Conservation (phyloP, 1,284 basidiomycete genomes). For the Inonotus hispidus region DNA sequence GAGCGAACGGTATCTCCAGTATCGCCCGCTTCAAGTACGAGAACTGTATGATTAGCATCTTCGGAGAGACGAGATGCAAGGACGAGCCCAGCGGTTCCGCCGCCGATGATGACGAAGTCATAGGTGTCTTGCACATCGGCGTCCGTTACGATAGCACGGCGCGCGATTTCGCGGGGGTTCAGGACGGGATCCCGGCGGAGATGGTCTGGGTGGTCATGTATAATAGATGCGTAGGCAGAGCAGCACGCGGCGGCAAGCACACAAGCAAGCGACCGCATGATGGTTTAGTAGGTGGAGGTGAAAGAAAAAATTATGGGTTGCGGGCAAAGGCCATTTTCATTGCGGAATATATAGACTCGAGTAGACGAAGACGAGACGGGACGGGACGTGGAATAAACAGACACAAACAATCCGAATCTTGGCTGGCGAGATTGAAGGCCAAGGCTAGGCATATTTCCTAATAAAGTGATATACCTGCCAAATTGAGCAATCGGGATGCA, state of each 20-base stretch:
- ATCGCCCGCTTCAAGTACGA: slow-evolving; percentile 69
- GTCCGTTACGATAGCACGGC: slow-evolving; percentile 37
- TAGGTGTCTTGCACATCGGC: slow-evolving; percentile 38
- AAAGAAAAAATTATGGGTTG: background rate
- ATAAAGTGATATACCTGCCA: background rate
- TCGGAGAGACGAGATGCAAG: slow-evolving; percentile 70
- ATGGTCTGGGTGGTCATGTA: slow-evolving; percentile 24
- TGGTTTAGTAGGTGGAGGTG: background rate
- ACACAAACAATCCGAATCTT: too few relatives aligned
- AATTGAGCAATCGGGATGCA: background rate
- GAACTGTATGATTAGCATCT: slow-evolving; percentile 59
- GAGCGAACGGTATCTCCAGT: slow-evolving; percentile 45
- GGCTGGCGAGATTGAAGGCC: background rate
- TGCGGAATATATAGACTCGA: background rate
- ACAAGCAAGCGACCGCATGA: slow-evolving; percentile 16
- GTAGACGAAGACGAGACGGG: too few relatives aligned
- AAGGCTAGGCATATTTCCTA: background rate
- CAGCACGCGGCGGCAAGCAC: slow-evolving; percentile 26
- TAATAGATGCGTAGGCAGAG: slow-evolving; percentile 21
- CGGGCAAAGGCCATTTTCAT: background rate
- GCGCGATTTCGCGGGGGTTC: slow-evolving; percentile 21
- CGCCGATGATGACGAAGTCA: slow-evolving; percentile 57
- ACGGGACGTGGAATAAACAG: too few relatives aligned
- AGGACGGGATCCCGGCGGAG: slow-evolving; percentile 22
- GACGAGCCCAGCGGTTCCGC: slow-evolving; percentile 70